Evolutionary conservation across 2,329 filamentous ascomycete genomes (phyloP).

Genomic region (Ceratocystis eucalypticola): DNA sequence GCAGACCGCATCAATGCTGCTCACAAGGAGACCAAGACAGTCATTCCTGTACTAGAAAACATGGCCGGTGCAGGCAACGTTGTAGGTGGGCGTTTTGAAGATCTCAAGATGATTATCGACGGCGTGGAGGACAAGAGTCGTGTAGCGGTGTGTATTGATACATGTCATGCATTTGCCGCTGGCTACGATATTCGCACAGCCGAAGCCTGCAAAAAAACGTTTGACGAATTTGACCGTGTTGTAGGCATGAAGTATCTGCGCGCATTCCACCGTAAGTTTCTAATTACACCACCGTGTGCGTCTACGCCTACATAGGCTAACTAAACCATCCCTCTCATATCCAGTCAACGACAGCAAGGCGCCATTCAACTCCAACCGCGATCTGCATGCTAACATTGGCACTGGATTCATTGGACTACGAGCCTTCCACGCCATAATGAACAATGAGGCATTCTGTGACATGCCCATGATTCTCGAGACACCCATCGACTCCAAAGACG

Average conservation of each 20-base stretch:
- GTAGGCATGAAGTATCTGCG: constrained; percentile 70
- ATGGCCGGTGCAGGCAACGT: constrained; percentile 88
- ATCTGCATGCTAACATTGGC: constrained; percentile 92
- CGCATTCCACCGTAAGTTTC: constrained; percentile 52
- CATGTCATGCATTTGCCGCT: constrained; percentile 88
- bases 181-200: constrained; percentile 79
- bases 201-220: constrained; percentile 56
- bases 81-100: constrained; percentile 72
- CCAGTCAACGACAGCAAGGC: constrained; percentile 87
- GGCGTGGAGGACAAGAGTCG: constrained; percentile 66
- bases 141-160: constrained; percentile 90
- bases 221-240: constrained; percentile 60
- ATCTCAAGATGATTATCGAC: constrained; percentile 72
- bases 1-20: constrained; percentile 71
- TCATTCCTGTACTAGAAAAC: constrained; percentile 81
- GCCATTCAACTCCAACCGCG: constrained; percentile 64
- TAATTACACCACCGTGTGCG: not conserved
- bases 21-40: constrained; percentile 59
- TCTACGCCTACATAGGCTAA: not conserved
- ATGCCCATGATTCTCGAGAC: constrained; percentile 92
- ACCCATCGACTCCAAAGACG: constrained; percentile 63
- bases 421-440: constrained; percentile 85
- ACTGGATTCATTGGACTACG: constrained; percentile 83
- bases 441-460: constrained; percentile 59
- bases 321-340: not conserved